Base-by-base conservation (phyloP, 139 green algal species). In the Tetradesmus lagerheimii region DNA sequence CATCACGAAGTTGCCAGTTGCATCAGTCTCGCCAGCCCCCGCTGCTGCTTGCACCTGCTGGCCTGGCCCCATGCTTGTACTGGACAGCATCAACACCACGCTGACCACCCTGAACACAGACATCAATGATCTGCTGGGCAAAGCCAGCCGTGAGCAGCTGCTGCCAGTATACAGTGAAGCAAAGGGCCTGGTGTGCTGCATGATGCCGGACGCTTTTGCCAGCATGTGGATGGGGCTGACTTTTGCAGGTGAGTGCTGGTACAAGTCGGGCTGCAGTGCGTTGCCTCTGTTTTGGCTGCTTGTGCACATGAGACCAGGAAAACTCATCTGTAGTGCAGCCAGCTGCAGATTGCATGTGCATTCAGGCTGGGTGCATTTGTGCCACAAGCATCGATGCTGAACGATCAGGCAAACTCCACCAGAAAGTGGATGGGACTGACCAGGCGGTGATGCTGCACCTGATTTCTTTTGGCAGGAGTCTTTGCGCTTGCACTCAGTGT, bases 191-290 rank as follows among this genome's bases (percentile, higher is more conserved):
- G 35, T 90, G 34, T 90, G 86, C 86, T 90, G 86, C 31, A 38
- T 35, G 29, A 23, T 90, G 8, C 75, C 86, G 34, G 75, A 90
- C 86, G 43, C 37, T 1, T 38, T 90, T n/a, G 34, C 47, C 75
- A 77, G 25, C 35, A 90, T 90, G 86, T 90, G 86, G 86, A 85
- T 41, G 12, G 86, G 35, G 2, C 86, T 90, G 1, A 90, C 86
- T 25, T 79, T 90, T 38, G 86, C 75, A 77, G 85, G 83, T 89
- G 64, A 5, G 83, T 18, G n/a, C n/a, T n/a, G n/a, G n/a, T n/a
- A n/a, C n/a, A n/a, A n/a, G n/a, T n/a, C n/a, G n/a, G n/a, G n/a
- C n/a, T n/a, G n/a, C n/a, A n/a, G n/a, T n/a, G n/a, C n/a, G n/a
- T n/a, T n/a, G n/a, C n/a, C n/a, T n/a, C n/a, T n/a, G n/a, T n/a